These are phyloP conservation scores for Skeletonema menzelii DNA, from an alignment of 108 stramenopile genomes.

Conservation along the genomic window DNA sequence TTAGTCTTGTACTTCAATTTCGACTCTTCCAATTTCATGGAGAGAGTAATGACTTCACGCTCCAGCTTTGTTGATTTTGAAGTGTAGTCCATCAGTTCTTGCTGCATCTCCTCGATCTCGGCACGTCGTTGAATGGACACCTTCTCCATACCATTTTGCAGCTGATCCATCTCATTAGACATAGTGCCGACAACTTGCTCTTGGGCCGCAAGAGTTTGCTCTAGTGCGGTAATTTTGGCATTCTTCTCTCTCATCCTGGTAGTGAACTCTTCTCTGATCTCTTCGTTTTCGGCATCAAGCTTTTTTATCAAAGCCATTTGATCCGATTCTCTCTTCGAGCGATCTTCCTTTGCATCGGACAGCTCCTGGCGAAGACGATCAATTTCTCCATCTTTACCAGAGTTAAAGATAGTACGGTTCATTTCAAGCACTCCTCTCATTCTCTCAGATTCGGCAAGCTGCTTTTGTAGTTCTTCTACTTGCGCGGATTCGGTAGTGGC, in stretches of 20 bases:
- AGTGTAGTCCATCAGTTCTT: slow-evolving; percentile 74
- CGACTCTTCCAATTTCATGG: slow-evolving; percentile 70
- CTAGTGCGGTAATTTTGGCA: slow-evolving; percentile 66
- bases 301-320: slow-evolving; percentile 38
- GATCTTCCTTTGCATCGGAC: slow-evolving; percentile 43
- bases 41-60: slow-evolving; percentile 64
- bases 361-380: slow-evolving; percentile 71
- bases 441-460: slow-evolving; percentile 45
- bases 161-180: slow-evolving; percentile 83
- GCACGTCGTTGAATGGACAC: slow-evolving; percentile 62
- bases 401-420: slow-evolving; percentile 45
- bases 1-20: slow-evolving; percentile 69
- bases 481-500: slow-evolving; percentile 18
- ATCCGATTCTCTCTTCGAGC: slow-evolving; percentile 45
- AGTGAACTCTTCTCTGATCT: slow-evolving; percentile 55
- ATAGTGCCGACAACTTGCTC: slow-evolving; percentile 78
- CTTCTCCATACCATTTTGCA: slow-evolving; percentile 79
- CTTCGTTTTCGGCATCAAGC: slow-evolving; percentile 57
- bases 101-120: slow-evolving; percentile 86
- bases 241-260: slow-evolving; percentile 66
- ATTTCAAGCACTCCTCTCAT: slow-evolving; percentile 58
- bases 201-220: slow-evolving; percentile 79
- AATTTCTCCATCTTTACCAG: slow-evolving; percentile 65
- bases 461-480: slow-evolving; percentile 30
- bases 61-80: slow-evolving; percentile 56